phyloP scores from a whole-genome alignment of 352 stramenopile species.

The Pythium myriotylum region DNA sequence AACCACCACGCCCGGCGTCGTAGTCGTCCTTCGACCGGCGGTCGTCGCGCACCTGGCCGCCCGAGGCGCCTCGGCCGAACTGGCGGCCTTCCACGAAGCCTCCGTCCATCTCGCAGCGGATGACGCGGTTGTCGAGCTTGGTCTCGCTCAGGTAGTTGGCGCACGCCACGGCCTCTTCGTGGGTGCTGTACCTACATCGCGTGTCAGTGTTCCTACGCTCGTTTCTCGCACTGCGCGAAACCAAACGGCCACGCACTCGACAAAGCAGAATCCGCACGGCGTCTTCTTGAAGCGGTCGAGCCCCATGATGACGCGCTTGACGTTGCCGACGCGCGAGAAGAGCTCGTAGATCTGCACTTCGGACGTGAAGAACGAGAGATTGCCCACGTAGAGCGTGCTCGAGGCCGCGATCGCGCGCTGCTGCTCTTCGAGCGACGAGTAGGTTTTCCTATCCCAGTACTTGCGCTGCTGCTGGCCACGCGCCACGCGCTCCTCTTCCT shows the following conservation, averaged over 20 bases:
- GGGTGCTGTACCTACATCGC: conserved; percentile 56
- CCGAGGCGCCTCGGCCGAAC: conserved; percentile 81
- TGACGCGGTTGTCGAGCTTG: conserved; percentile 87
- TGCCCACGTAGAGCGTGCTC: conserved; percentile 96
- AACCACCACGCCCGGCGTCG: conserved; percentile 77
- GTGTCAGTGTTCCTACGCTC: too few species aligned
- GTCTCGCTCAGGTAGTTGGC: conserved; percentile 85
- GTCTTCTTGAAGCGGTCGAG: conserved; percentile 96
- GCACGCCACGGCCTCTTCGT: conserved; percentile 74
- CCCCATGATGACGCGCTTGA: conserved; percentile 95
- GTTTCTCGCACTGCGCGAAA: too few species aligned
- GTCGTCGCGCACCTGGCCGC: conserved; percentile 85
- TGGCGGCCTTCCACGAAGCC: conserved; percentile 86
- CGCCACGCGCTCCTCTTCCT: conserved; percentile 71
- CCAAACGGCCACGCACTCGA: conserved; percentile 76
- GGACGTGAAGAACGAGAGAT: conserved; percentile 97
- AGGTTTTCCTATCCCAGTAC: conserved; percentile 96
- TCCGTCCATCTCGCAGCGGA: conserved; percentile 89
- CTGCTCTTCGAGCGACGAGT: conserved; percentile 91
- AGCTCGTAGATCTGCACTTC: conserved; percentile 95
- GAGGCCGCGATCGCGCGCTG: conserved; percentile 91
- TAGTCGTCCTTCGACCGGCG: conserved; percentile 86
- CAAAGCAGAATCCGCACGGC: conserved; percentile 98
- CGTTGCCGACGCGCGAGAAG: conserved; percentile 93
- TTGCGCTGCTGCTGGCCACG: conserved; percentile 71